Evolutionary conservation across 352 stramenopile species (phyloP).

Genomic region (Pythium phragmitis): DNA sequence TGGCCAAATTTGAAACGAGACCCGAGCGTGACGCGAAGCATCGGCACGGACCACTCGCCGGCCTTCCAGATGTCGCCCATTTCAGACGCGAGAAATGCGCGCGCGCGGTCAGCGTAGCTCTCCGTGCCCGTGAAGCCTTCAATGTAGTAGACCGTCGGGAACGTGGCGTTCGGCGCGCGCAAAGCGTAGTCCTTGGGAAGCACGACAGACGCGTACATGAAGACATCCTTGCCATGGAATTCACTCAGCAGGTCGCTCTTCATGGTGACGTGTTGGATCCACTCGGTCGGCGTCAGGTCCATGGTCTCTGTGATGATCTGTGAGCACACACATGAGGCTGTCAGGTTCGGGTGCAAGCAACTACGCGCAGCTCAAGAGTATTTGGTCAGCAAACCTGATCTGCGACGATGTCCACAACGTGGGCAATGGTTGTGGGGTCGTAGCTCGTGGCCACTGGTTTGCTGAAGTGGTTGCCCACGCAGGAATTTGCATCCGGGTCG

Average conservation of each 20-base stretch:
- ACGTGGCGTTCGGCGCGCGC: slow-evolving; percentile 20
- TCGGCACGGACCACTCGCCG: slow-evolving; percentile 52
- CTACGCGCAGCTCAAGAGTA: not conserved
- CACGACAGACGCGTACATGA: slow-evolving; percentile 66
- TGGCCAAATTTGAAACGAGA: slow-evolving; percentile 77
- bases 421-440: slow-evolving; percentile 22
- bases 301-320: slow-evolving; percentile 30
- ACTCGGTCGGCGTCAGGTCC: slow-evolving; percentile 51
- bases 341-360: not conserved
- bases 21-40: slow-evolving; percentile 71
- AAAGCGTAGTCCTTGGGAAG: slow-evolving; percentile 58
- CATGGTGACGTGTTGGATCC: slow-evolving; percentile 62
- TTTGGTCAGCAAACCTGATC: slow-evolving; percentile 36
- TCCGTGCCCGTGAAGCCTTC: slow-evolving; percentile 76
- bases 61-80: slow-evolving; percentile 60
- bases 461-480: slow-evolving; percentile 63
- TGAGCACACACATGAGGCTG: not conserved
- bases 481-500: slow-evolving; percentile 66
- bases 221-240: slow-evolving; percentile 64
- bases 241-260: slow-evolving; percentile 69
- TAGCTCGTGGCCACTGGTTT: slow-evolving; percentile 44
- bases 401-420: slow-evolving; percentile 48
- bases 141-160: slow-evolving; percentile 75
- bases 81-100: slow-evolving; percentile 59
- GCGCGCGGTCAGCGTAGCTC: slow-evolving; percentile 56